Conservation (phyloP, 1,284 basidiomycete species). For the Rhodotorula sp. region DNA sequence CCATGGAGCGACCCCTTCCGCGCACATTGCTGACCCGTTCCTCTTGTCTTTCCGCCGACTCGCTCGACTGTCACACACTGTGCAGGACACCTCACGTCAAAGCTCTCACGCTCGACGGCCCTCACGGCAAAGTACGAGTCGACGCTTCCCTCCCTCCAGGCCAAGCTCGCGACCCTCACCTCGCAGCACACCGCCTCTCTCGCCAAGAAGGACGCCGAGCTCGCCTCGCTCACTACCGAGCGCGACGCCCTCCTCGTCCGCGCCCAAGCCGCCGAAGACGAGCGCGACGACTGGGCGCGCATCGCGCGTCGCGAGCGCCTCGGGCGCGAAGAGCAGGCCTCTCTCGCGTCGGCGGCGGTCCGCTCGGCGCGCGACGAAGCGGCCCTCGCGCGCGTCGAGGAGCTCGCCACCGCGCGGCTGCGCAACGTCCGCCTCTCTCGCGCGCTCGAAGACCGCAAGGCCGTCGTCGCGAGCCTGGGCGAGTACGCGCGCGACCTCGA, state of each 20-base stretch:
- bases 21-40: background rate
- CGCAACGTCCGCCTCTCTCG: background rate
- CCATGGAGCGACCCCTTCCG: background rate
- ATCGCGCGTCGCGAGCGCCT: background rate
- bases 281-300: constrained; percentile 6
- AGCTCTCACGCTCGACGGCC: constrained; percentile 25
- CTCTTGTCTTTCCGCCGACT: no score
- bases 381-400: background rate
- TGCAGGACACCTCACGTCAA: constrained; percentile 27
- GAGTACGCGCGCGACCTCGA: constrained; percentile 22
- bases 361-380: background rate
- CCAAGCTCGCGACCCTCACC: constrained; percentile 28
- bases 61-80: background rate
- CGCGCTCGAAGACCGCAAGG: constrained; percentile 20
- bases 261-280: background rate
- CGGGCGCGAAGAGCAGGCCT: background rate
- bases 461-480: constrained; percentile 19
- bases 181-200: constrained; percentile 30
- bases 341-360: background rate
- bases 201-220: constrained; percentile 30
- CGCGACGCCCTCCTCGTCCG: background rate
- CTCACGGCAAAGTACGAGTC: constrained; percentile 33
- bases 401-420: background rate
- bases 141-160: constrained; percentile 32
- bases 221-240: constrained; percentile 1